phyloP scores from a whole-genome alignment of 805 yeast genomes.

The Zygoascus biomembranicola region DNA sequence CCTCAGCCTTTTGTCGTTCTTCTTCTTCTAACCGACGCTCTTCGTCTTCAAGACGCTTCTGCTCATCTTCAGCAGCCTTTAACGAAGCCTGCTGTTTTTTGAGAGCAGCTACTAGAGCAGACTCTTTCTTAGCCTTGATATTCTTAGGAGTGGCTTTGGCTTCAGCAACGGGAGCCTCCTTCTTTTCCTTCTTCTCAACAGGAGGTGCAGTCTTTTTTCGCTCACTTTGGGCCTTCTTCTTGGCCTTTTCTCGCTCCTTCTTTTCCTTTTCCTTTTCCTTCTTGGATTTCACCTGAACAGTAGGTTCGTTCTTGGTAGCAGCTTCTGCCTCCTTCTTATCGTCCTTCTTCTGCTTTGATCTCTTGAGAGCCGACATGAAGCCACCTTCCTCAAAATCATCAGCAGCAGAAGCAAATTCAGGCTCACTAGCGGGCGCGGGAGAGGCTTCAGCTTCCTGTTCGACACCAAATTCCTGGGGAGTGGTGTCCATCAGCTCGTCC shows the following conservation, averaged over 20 bases:
- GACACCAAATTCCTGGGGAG: constrained; percentile 46
- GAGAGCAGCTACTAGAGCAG: constrained; percentile 87
- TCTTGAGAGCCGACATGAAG: constrained; percentile 75
- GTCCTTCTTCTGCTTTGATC: constrained; percentile 69
- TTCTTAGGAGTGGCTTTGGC: constrained; percentile 29
- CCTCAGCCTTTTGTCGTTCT: constrained; percentile 43
- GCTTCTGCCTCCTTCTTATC: constrained; percentile 50
- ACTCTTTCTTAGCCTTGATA: constrained; percentile 68
- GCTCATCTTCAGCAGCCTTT: constrained; percentile 84
- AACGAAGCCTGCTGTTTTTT: constrained; percentile 82
- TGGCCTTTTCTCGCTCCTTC: constrained; percentile 53
- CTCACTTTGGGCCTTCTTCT: constrained; percentile 83
- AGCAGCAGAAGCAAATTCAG: constrained; percentile 25
- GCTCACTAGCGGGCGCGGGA: constrained; percentile 20
- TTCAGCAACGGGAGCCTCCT: constrained; percentile 29
- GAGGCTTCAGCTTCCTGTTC: constrained; percentile 30
- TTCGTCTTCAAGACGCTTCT: constrained; percentile 61
- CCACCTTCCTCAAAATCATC: constrained; percentile 32
- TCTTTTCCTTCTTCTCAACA: constrained; percentile 46
- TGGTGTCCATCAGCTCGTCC: constrained; percentile 36
- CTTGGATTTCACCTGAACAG: constrained; percentile 62
- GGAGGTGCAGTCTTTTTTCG: constrained; percentile 63
- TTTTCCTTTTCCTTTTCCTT: constrained; percentile 96
- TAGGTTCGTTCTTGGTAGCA: constrained; percentile 21
- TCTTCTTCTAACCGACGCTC: constrained; percentile 48